A percentile compares a stretch with the other conserved stretches of the same genome.
Evolutionary conservation across 148 eudicot genomes (phyloP).

Genomic region (Fagopyrum tataricum): DNA sequence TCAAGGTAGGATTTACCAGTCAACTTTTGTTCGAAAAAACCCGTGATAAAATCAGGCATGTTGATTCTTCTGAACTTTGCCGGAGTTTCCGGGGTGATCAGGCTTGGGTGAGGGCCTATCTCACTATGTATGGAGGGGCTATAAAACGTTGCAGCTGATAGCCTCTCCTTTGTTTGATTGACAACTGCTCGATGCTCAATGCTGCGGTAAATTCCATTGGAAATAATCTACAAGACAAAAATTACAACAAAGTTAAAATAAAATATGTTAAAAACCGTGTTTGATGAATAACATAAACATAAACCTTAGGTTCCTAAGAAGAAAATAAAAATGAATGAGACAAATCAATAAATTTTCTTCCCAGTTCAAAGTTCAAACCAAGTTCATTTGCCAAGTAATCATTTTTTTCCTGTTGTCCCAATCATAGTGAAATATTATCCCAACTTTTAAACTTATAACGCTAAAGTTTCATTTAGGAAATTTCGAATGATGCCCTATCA

Average conservation of each 20-base stretch:
- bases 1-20: conserved; percentile 7
- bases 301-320: not conserved
- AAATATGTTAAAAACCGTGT: not conserved
- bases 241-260: not conserved
- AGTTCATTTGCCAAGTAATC: not conserved
- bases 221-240: conserved; percentile 33
- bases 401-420: not conserved
- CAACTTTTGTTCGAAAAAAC: conserved; percentile 6
- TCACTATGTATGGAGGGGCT: conserved; percentile 29
- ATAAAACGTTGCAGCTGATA: conserved; percentile 53
- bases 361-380: not conserved
- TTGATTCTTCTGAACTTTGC: conserved; percentile 8
- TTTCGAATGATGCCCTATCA: not conserved
- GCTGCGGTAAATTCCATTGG: conserved; percentile 50
- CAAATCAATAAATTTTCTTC: not conserved
- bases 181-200: conserved; percentile 58
- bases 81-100: conserved; percentile 2
- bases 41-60: conserved; percentile 1
- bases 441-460: not conserved
- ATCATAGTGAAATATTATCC: not conserved
- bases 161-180: conserved; percentile 37
- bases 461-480: not conserved
- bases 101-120: conserved; percentile 34
- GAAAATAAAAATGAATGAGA: not conserved
- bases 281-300: not conserved